These are phyloP conservation scores for Neoscytalidium dimidiatum DNA, from an alignment of 2,329 filamentous ascomycete genomes.

Conservation along the genomic window DNA sequence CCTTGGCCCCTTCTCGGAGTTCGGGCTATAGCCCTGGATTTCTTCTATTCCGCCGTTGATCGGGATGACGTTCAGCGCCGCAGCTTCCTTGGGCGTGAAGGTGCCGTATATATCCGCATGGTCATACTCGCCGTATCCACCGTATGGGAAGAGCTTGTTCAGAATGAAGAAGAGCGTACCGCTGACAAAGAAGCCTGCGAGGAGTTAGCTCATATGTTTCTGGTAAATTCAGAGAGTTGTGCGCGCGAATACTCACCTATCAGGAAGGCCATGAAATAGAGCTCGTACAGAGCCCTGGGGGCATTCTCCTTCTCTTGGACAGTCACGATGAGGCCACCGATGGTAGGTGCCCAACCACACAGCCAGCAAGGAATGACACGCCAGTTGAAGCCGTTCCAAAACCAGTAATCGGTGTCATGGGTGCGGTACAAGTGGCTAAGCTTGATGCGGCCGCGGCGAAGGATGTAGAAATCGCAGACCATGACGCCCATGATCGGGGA, in stretches of 20 bases:
- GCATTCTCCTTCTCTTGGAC: slow-evolving; percentile 34
- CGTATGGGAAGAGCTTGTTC: slow-evolving; percentile 44
- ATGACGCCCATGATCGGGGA: slow-evolving; percentile 41
- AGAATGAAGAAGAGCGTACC: slow-evolving; percentile 32
- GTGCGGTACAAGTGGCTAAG: slow-evolving; percentile 41
- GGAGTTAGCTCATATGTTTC: slow-evolving; percentile 7
- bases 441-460: slow-evolving; percentile 36
- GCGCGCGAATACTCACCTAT: slow-evolving; percentile 36
- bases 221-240: background rate
- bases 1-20: background rate
- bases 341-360: slow-evolving; percentile 47
- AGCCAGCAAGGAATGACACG: slow-evolving; percentile 46
- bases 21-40: slow-evolving; percentile 7
- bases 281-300: slow-evolving; percentile 41
- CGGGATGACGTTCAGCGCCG: slow-evolving; percentile 41
- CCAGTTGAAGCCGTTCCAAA: slow-evolving; percentile 48
- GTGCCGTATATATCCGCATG: slow-evolving; percentile 48
- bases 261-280: slow-evolving; percentile 53
- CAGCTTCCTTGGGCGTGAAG: slow-evolving; percentile 47
- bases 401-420: slow-evolving; percentile 44
- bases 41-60: slow-evolving; percentile 18
- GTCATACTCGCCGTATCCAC: slow-evolving; percentile 46
- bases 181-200: slow-evolving; percentile 44
- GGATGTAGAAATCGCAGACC: slow-evolving; percentile 40
- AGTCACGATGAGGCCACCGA: slow-evolving; percentile 44